These are phyloP conservation scores for Cryphonectria japonica DNA, from an alignment of 2,329 filamentous ascomycete species.

Conservation along the genomic window DNA sequence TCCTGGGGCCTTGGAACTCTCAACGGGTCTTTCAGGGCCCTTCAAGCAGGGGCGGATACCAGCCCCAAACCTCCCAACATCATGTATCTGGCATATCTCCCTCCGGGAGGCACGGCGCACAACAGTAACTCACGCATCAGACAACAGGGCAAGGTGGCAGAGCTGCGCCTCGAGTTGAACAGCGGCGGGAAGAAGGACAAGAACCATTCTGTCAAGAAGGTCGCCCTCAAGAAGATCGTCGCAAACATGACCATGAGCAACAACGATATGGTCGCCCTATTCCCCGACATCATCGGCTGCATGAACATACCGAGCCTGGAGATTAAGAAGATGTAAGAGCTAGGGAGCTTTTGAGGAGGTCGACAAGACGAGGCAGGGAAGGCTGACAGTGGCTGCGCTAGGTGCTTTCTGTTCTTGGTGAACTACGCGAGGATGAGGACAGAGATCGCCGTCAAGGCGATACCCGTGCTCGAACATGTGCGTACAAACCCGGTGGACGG, in stretches of 20 bases:
- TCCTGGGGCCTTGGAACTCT: constrained; percentile 3
- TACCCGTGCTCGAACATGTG: constrained; percentile 83
- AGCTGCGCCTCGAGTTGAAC: constrained; percentile 92
- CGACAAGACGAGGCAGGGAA: neutral
- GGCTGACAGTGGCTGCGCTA: constrained; percentile 43
- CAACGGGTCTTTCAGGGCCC: neutral
- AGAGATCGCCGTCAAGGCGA: constrained; percentile 89
- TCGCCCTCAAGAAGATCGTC: constrained; percentile 98
- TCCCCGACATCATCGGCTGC: constrained; percentile 91
- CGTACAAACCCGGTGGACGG: constrained; percentile 33
- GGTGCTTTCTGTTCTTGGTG: constrained; percentile 96
- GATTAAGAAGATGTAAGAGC: constrained; percentile 96
- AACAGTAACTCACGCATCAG: constrained; percentile 52
- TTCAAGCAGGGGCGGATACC: constrained; percentile 14
- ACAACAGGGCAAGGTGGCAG: constrained; percentile 95
- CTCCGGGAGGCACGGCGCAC: constrained; percentile 44
- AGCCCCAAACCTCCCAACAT: constrained; percentile 33
- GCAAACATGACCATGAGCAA: constrained; percentile 99
- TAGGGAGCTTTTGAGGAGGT: constrained; percentile 1
- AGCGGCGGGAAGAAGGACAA: constrained; percentile 97
- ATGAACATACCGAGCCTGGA: constrained; percentile 95
- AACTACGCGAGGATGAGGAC: constrained; percentile 96
- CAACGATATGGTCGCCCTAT: constrained; percentile 98
- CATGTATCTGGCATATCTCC: constrained; percentile 60
- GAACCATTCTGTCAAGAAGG: constrained; percentile 93